phyloP scores from a whole-genome alignment of 148 eudicot genomes.

The Cornus florida region DNA sequence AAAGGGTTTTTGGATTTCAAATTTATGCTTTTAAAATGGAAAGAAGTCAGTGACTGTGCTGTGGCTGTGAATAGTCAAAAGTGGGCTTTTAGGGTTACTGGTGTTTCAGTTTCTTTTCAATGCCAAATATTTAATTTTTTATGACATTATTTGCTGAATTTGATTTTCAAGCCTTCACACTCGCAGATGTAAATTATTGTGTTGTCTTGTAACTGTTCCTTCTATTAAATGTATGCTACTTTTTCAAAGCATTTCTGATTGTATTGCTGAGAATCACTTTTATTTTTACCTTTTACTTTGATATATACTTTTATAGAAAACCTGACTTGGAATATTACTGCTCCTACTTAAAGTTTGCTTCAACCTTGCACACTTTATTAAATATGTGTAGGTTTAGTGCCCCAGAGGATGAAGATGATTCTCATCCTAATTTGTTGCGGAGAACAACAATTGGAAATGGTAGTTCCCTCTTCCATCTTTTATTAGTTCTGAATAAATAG shows the following conservation, averaged over 20 bases:
- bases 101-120: background rate
- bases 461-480: conserved; percentile 11
- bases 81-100: background rate
- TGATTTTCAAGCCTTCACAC: background rate
- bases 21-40: no score
- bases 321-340: background rate
- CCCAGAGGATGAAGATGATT: conserved; percentile 85
- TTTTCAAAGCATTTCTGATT: background rate
- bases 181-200: background rate
- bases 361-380: conserved; percentile 11
- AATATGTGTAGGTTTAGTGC: conserved; percentile 71
- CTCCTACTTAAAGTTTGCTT: background rate
- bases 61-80: no score
- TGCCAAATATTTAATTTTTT: no score
- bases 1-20: no score
- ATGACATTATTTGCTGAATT: background rate
- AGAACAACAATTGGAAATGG: conserved; percentile 98
- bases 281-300: background rate
- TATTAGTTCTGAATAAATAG: background rate
- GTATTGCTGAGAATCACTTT: background rate
- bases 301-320: background rate
- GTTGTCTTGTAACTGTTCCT: background rate
- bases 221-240: background rate
- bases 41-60: no score
- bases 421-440: conserved; percentile 48